Evolutionary conservation across 257 asterid genomes (phyloP).

Genomic region (Thymus quinquecostatus): DNA sequence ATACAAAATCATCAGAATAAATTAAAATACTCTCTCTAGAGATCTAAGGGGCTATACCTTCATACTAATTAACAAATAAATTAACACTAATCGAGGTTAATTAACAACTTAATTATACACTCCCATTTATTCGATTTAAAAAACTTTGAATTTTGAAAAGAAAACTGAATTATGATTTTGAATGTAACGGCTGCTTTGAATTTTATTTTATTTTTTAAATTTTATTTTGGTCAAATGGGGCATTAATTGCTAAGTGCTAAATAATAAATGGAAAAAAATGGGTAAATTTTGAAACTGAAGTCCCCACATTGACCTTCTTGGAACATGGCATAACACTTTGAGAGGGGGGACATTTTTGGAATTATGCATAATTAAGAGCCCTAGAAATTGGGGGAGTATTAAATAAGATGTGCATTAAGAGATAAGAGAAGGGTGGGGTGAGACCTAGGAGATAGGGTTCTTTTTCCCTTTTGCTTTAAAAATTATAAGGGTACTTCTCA

Average conservation of each 20-base stretch:
- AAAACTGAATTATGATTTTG: slow-evolving; percentile 26
- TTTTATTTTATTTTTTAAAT: no score
- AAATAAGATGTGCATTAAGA: slow-evolving; percentile 25
- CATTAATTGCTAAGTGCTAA: slow-evolving; percentile 31
- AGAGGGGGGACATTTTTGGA: slow-evolving; percentile 33
- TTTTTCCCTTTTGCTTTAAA: not conserved
- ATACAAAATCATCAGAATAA: slow-evolving; percentile 14
- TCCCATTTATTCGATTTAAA: slow-evolving; percentile 39
- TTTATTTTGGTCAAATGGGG: slow-evolving; percentile 35
- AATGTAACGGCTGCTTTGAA: slow-evolving; percentile 43
- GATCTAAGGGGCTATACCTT: slow-evolving; percentile 42
- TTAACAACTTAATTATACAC: slow-evolving; percentile 31
- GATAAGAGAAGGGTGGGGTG: slow-evolving; percentile 27
- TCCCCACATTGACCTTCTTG: slow-evolving; percentile 38
- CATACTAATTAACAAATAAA: slow-evolving; percentile 35
- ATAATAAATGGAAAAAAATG: slow-evolving; percentile 17
- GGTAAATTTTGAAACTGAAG: slow-evolving; percentile 11
- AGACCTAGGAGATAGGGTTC: slow-evolving; percentile 30
- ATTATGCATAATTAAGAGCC: slow-evolving; percentile 34
- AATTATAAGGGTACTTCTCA: slow-evolving; percentile 2
- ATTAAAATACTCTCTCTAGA: slow-evolving; percentile 34
- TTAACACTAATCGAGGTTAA: slow-evolving; percentile 46
- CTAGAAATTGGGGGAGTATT: slow-evolving; percentile 24
- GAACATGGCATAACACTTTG: slow-evolving; percentile 28
- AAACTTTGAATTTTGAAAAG: slow-evolving; percentile 59